Conservation (phyloP, 176 grass and related monocot species). For the Aegilops tauschii region DNA sequence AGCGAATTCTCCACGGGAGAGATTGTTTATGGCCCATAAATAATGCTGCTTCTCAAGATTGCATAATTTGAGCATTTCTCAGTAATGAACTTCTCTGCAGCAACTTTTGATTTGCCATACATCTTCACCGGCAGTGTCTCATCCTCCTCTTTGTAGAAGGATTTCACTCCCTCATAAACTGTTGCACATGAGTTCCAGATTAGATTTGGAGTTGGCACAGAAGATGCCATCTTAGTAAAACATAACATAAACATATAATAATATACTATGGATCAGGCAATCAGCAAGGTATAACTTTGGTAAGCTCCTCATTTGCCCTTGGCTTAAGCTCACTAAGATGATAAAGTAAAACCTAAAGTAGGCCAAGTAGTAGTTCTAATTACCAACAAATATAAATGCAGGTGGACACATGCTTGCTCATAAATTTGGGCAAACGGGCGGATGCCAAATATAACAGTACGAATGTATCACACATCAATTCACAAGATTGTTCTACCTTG, state of each 20-base stretch:
- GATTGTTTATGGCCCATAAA: conserved; percentile 87
- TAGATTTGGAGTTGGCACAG: background rate
- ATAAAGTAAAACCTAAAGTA: background rate
- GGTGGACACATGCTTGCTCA: background rate
- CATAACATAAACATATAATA: background rate
- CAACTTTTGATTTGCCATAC: conserved; percentile 88
- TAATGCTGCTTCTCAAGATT: conserved; percentile 93
- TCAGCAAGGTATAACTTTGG: background rate
- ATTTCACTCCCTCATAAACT: conserved; percentile 91
- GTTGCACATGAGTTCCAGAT: conserved; percentile 22
- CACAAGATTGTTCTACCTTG: conserved; percentile 49
- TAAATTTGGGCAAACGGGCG: background rate
- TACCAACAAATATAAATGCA: background rate
- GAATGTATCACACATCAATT: background rate
- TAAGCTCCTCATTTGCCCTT: background rate
- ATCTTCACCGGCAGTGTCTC: conserved; percentile 76
- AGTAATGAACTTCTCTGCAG: conserved; percentile 72
- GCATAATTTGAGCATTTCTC: conserved; percentile 68
- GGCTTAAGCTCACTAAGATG: background rate
- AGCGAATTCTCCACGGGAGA: conserved; percentile 86
- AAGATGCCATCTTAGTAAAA: background rate
- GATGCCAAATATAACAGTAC: background rate
- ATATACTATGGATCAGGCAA: background rate
- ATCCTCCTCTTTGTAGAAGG: conserved; percentile 90
- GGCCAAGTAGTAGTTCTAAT: background rate